phyloP scores from a whole-genome alignment of 2,329 filamentous ascomycete genomes.

The Fusarium compactum region DNA sequence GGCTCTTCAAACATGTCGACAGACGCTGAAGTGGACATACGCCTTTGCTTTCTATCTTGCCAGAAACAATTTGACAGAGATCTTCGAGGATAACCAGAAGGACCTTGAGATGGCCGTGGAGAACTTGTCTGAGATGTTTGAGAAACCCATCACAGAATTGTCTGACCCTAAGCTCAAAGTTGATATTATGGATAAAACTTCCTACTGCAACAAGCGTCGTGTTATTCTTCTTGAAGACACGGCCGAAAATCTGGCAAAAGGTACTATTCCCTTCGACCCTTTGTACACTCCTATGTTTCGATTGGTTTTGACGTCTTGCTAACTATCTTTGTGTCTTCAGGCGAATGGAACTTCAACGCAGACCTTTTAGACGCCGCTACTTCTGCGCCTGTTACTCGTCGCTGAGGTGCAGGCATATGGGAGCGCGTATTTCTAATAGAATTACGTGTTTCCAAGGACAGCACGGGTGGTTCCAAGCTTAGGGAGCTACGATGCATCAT shows the following conservation, averaged over 20 bases:
- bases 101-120: constrained; percentile 98
- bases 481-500: neutral
- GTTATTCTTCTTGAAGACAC: constrained; percentile 93
- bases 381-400: constrained; percentile 41
- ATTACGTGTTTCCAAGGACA: neutral
- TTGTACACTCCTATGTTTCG: neutral
- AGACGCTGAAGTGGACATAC: constrained; percentile 99
- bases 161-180: constrained; percentile 91
- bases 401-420: constrained; percentile 18
- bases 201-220: constrained; percentile 93
- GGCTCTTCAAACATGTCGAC: constrained; percentile 94
- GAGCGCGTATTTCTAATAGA: neutral
- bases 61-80: constrained; percentile 93
- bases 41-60: constrained; percentile 98
- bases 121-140: constrained; percentile 98
- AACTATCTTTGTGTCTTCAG: constrained; percentile 48
- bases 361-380: constrained; percentile 41
- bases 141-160: constrained; percentile 92
- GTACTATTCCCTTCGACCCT: constrained; percentile 59
- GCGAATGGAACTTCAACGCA: constrained; percentile 61
- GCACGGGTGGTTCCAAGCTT: neutral
- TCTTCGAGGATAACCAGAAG: constrained; percentile 99
- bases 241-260: constrained; percentile 88
- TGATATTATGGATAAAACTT: constrained; percentile 98
- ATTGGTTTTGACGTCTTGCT: constrained; percentile 27